phyloP scores from a whole-genome alignment of 2,329 filamentous ascomycete species.

The Cladosporium oxysporum region DNA sequence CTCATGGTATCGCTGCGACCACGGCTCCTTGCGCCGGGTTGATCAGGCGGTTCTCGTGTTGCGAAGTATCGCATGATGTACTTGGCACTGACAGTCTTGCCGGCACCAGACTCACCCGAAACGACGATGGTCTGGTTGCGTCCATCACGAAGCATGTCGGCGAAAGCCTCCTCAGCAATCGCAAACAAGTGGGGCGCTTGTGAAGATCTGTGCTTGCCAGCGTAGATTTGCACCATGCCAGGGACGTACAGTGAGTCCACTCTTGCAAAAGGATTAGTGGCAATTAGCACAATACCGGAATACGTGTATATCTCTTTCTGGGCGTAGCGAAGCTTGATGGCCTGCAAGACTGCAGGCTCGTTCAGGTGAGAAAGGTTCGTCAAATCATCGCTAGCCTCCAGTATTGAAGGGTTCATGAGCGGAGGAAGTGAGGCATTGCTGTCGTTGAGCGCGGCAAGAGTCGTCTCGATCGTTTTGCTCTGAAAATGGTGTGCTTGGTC shows the following conservation, averaged over 20 bases:
- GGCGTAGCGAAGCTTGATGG: conserved; percentile 92
- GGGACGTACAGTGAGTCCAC: conserved; percentile 98
- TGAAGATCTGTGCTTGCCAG: conserved; percentile 92
- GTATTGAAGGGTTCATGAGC: conserved; percentile 96
- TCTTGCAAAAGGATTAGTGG: conserved; percentile 94
- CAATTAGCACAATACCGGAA: conserved; percentile 97
- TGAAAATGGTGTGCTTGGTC: conserved; percentile 41
- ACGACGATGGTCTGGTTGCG: conserved; percentile 99
- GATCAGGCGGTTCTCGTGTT: conserved; percentile 90
- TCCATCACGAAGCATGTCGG: conserved; percentile 93
- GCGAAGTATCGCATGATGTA: conserved; percentile 99
- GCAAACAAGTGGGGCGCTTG: conserved; percentile 98
- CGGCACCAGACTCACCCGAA: conserved; percentile 97
- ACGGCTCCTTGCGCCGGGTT: conserved; percentile 75
- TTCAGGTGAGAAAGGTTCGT: conserved; percentile 98
- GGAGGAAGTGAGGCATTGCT: conserved; percentile 80
- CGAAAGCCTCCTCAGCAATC: conserved; percentile 97
- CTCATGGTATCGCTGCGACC: conserved; percentile 80
- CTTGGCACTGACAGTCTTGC: conserved; percentile 98
- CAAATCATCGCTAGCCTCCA: conserved; percentile 96
- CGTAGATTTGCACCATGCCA: conserved; percentile 99
- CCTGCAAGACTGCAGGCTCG: conserved; percentile 95
- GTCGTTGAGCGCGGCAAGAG: conserved; percentile 72
- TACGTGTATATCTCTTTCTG: conserved; percentile 99
- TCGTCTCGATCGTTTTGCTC: conserved; percentile 79